These are phyloP conservation scores for Cornus controversa DNA, from an alignment of 148 eudicot species.

Conservation along the genomic window DNA sequence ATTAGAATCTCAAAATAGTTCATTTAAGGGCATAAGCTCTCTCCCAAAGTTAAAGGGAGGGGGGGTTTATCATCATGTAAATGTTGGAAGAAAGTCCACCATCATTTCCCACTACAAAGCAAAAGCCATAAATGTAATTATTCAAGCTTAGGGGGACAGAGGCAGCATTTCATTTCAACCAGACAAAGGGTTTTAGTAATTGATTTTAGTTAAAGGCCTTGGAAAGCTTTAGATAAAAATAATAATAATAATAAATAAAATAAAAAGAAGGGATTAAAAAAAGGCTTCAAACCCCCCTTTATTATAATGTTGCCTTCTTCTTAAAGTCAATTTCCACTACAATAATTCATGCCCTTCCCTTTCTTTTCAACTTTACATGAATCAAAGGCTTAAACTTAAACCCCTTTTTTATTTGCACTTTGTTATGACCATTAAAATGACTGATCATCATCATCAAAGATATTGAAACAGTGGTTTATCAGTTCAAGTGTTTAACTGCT, in stretches of 20 bases:
- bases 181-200: conserved; percentile 42
- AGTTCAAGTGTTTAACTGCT: conserved; percentile 14
- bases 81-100: conserved; percentile 28
- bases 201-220: conserved; percentile 18
- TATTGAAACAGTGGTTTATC: conserved; percentile 7
- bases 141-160: conserved; percentile 29
- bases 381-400: neutral
- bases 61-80: conserved; percentile 11
- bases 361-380: conserved; percentile 14
- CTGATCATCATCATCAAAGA: neutral
- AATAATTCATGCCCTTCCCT: conserved; percentile 1
- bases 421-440: neutral
- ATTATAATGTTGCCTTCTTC: conserved; percentile 18
- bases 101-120: conserved; percentile 24
- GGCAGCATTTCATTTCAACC: conserved; percentile 35
- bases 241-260: too few species aligned
- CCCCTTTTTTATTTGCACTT: neutral
- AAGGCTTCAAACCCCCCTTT: conserved; percentile 10
- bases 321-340: conserved; percentile 24
- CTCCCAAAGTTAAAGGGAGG: conserved; percentile 22
- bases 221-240: conserved; percentile 25
- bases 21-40: conserved; percentile 24
- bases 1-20: conserved; percentile 26
- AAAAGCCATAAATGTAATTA: conserved; percentile 23
- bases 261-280: conserved; percentile 16